Percentiles rank a stretch among this genome's conserved stretches.
These are phyloP conservation scores for Talaromyces islandicus DNA, from an alignment of 2,329 filamentous ascomycete genomes.

Conservation along the genomic window DNA sequence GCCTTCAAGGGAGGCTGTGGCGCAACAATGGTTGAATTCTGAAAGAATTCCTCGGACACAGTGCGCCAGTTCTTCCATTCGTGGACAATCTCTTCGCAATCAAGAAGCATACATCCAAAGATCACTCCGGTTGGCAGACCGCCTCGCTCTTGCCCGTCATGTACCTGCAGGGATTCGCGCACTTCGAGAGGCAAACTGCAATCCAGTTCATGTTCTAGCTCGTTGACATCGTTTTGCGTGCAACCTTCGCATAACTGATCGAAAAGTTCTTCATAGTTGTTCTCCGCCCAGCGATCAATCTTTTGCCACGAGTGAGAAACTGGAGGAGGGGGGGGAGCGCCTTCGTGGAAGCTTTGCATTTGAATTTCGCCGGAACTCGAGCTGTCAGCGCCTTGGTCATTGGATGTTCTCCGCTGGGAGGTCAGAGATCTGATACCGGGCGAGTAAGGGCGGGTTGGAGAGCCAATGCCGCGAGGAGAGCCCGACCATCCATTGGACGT, in stretches of 20 bases:
- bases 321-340: constrained; percentile 81
- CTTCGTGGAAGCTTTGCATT: constrained; percentile 93
- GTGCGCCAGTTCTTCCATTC: constrained; percentile 96
- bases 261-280: constrained; percentile 88
- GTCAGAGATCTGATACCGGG: constrained; percentile 79
- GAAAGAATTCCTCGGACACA: constrained; percentile 84
- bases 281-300: constrained; percentile 90
- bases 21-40: constrained; percentile 48
- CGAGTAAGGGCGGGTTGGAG: constrained; percentile 70
- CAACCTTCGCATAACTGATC: constrained; percentile 91
- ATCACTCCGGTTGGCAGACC: constrained; percentile 87
- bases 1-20: constrained; percentile 65
- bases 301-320: constrained; percentile 86
- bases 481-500: constrained; percentile 58
- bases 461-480: constrained; percentile 49
- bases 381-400: constrained; percentile 37
- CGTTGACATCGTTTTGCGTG: constrained; percentile 91
- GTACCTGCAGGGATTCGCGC: constrained; percentile 80
- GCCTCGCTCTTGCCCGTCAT: constrained; percentile 96
- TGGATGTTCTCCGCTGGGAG: constrained; percentile 55
- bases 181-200: constrained; percentile 90
- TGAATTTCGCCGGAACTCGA: constrained; percentile 81
- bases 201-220: constrained; percentile 91
- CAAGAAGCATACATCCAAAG: constrained; percentile 89
- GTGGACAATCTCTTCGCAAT: constrained; percentile 96